Percentiles rank a stretch among this genome's conserved stretches.
Evolutionary conservation across 805 yeast species (phyloP).

Genomic region (Cyberlindnera mrakii): DNA sequence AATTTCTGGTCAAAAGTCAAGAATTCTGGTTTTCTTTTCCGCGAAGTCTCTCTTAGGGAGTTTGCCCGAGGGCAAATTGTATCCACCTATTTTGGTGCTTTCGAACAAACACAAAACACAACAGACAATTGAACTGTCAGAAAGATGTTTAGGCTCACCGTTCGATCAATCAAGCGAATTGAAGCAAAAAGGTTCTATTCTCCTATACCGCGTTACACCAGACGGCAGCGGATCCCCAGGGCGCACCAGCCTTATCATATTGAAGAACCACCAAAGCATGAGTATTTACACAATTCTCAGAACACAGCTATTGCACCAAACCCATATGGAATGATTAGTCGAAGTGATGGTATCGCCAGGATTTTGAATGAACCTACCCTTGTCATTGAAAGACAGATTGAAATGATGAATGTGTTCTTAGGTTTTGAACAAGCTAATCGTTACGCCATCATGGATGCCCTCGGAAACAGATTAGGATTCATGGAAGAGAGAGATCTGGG

Average conservation of each 20-base stretch:
- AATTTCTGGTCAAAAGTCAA: too few relatives aligned
- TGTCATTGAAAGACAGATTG: slow-evolving; percentile 83
- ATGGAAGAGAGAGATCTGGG: slow-evolving; percentile 73
- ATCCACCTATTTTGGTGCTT: too few relatives aligned
- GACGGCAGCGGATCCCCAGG: neutral
- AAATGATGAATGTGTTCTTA: slow-evolving; percentile 76
- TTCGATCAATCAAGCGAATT: too few relatives aligned
- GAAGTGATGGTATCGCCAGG: slow-evolving; percentile 52
- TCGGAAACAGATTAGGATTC: slow-evolving; percentile 72
- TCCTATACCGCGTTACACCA: slow-evolving; percentile 13
- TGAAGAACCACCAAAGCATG: slow-evolving; percentile 1
- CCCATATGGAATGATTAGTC: slow-evolving; percentile 28
- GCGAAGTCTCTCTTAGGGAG: too few relatives aligned
- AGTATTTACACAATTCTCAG: slow-evolving; percentile 3
- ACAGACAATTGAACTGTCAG: too few relatives aligned
- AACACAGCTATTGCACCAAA: slow-evolving; percentile 36
- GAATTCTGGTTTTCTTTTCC: too few relatives aligned
- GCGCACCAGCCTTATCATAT: neutral
- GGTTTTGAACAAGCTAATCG: slow-evolving; percentile 91
- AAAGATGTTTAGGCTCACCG: too few relatives aligned
- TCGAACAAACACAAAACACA: too few relatives aligned
- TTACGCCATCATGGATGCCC: slow-evolving; percentile 65
- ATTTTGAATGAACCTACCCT: slow-evolving; percentile 75
- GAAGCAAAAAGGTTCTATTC: slow-evolving; percentile 10
- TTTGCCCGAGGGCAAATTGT: too few relatives aligned